Conservation (phyloP, 352 stramenopile genomes). For the Pythium dissimile region DNA sequence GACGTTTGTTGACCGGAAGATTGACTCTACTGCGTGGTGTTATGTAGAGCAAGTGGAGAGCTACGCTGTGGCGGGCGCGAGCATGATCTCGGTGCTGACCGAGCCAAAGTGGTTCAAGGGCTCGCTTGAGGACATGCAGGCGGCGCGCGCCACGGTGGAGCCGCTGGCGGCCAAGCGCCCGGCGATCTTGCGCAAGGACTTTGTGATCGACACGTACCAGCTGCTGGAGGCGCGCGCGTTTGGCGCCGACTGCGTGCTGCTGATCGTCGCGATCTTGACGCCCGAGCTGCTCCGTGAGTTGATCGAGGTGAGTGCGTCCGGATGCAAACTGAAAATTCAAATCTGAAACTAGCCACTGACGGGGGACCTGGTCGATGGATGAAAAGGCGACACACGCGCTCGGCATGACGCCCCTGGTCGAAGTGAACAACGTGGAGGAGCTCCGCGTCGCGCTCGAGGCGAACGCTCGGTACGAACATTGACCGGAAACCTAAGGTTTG, state of each 20-base stretch:
- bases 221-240: constrained; percentile 91
- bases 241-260: constrained; percentile 96
- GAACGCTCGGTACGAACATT: constrained; percentile 57
- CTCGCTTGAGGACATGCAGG: constrained; percentile 84
- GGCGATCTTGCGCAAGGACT: constrained; percentile 91
- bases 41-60: constrained; percentile 82
- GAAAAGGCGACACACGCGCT: constrained; percentile 79
- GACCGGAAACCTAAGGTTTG: neutral
- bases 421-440: constrained; percentile 95
- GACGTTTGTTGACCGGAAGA: too few relatives aligned
- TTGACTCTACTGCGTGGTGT: too few relatives aligned
- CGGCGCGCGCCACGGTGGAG: constrained; percentile 49
- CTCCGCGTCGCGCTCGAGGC: constrained; percentile 92
- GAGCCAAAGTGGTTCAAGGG: constrained; percentile 98
- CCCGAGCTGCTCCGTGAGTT: constrained; percentile 52
- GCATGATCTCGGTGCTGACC: constrained; percentile 97
- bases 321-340: neutral
- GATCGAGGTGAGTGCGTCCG: constrained; percentile 50
- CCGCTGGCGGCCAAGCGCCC: constrained; percentile 37
- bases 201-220: constrained; percentile 95
- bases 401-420: constrained; percentile 97
- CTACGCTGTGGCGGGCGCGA: constrained; percentile 92
- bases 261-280: constrained; percentile 95
- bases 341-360: neutral
- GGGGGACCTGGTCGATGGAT: neutral